These are phyloP conservation scores for Cladosporium sp. DNA, from an alignment of 2,329 filamentous ascomycete genomes.

Conservation along the genomic window DNA sequence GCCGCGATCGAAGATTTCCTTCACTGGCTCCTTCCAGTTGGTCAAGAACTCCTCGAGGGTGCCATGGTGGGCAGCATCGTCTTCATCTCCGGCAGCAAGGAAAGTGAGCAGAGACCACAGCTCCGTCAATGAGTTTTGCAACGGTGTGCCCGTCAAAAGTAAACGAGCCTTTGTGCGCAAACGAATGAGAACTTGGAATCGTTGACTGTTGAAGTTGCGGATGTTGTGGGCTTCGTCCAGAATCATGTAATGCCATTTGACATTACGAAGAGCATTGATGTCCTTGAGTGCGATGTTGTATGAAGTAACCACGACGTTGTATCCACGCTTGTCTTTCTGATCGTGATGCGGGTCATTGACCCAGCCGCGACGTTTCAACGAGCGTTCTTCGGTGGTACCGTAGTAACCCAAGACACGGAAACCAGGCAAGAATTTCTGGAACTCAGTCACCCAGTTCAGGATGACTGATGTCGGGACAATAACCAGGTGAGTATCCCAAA, in stretches of 20 bases:
- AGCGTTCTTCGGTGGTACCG: slow-evolving; percentile 86
- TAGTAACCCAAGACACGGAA: slow-evolving; percentile 99
- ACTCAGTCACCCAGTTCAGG: slow-evolving; percentile 99
- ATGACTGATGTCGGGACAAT: slow-evolving; percentile 98
- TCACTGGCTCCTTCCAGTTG: slow-evolving; percentile 92
- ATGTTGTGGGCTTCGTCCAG: slow-evolving; percentile 99
- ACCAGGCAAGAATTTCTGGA: slow-evolving; percentile 97
- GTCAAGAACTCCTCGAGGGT: slow-evolving; percentile 94
- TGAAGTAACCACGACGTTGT: slow-evolving; percentile 97
- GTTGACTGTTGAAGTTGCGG: slow-evolving; percentile 97
- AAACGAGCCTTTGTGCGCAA: slow-evolving; percentile 88
- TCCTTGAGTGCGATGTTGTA: slow-evolving; percentile 96
- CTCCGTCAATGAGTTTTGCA: slow-evolving; percentile 96
- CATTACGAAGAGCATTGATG: slow-evolving; percentile 85
- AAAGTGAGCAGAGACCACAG: slow-evolving; percentile 97
- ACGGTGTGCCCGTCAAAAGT: slow-evolving; percentile 85
- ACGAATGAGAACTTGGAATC: slow-evolving; percentile 91
- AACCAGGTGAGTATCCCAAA: slow-evolving; percentile 95
- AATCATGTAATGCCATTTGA: slow-evolving; percentile 96
- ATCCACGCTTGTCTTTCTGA: slow-evolving; percentile 91
- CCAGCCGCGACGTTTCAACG: slow-evolving; percentile 88
- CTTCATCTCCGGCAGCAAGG: slow-evolving; percentile 82
- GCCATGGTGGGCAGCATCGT: slow-evolving; percentile 76
- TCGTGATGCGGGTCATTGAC: slow-evolving; percentile 60
- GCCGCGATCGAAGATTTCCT: slow-evolving; percentile 93